These are phyloP conservation scores for Pinus taeda DNA, from an alignment of 75 land plant species.

Conservation along the genomic window DNA sequence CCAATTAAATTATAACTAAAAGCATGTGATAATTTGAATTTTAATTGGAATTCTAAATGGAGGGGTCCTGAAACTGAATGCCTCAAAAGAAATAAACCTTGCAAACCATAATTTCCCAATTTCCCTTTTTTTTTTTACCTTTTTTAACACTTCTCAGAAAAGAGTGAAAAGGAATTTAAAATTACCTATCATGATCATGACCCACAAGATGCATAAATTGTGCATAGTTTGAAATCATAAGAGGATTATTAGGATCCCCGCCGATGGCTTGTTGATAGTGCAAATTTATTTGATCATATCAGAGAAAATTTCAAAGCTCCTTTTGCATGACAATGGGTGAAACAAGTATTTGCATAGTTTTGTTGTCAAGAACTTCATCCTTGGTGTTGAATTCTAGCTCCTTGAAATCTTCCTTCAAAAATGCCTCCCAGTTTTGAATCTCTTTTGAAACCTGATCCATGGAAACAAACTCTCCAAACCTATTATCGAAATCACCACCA, in stretches of 20 bases:
- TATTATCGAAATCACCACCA: neutral
- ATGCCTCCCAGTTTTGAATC: constrained; percentile 32
- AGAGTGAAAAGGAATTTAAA: constrained; percentile 5
- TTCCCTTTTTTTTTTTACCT: neutral
- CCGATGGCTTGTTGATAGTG: constrained; percentile 57
- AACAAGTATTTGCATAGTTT: constrained; percentile 37
- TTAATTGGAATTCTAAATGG: too few species aligned
- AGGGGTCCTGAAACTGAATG: neutral
- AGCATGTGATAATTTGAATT: too few species aligned
- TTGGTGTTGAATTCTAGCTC: constrained; percentile 26
- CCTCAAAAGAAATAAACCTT: neutral
- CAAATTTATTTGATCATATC: constrained; percentile 64
- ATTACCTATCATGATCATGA: constrained; percentile 74
- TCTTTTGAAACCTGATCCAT: constrained; percentile 6
- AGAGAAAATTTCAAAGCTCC: constrained; percentile 32
- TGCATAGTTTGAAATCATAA: constrained; percentile 81
- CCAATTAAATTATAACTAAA: too few species aligned
- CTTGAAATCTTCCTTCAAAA: constrained; percentile 33
- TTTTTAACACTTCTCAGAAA: neutral
- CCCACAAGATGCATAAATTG: constrained; percentile 75
- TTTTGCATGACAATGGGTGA: constrained; percentile 42
- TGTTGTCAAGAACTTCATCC: constrained; percentile 31
- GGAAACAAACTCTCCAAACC: neutral
- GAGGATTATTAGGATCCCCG: constrained; percentile 56
- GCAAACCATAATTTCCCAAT: neutral